Conservation (phyloP, 2,329 filamentous ascomycete species). For the Fusarium xyrophilum region DNA sequence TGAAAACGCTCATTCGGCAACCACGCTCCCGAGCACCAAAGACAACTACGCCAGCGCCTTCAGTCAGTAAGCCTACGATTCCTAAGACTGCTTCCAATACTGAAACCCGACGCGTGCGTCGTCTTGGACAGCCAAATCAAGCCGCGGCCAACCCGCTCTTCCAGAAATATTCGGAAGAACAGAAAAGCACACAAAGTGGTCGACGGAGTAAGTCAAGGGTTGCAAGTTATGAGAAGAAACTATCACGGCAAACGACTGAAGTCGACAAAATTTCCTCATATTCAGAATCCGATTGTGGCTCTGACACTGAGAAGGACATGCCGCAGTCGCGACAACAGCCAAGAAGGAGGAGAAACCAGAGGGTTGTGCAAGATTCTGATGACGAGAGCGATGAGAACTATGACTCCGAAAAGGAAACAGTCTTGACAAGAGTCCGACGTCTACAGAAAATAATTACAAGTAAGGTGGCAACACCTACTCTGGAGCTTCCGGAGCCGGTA, state of each 20-base stretch:
- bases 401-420: slow-evolving; percentile 23
- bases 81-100: slow-evolving; percentile 38
- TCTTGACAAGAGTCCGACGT: slow-evolving; percentile 34
- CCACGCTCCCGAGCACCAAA: slow-evolving; percentile 26
- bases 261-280: not conserved
- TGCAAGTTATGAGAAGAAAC: not conserved
- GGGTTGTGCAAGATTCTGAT: slow-evolving; percentile 31
- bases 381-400: slow-evolving; percentile 11
- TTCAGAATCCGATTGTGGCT: not conserved
- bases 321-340: slow-evolving; percentile 10
- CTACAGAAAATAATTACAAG: slow-evolving; percentile 17
- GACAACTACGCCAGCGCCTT: slow-evolving; percentile 2
- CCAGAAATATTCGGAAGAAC: slow-evolving; percentile 40
- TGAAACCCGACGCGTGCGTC: slow-evolving; percentile 44
- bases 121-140: slow-evolving; percentile 38
- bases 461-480: not conserved
- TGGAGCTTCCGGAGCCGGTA: not conserved
- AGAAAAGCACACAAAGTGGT: slow-evolving; percentile 4
- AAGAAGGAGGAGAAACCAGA: slow-evolving; percentile 14
- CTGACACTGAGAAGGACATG: slow-evolving; percentile 15
- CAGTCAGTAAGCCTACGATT: slow-evolving; percentile 29
- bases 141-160: slow-evolving; percentile 43
- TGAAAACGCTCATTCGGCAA: slow-evolving; percentile 43
- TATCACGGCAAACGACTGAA: slow-evolving; percentile 1
- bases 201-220: not conserved